phyloP scores from a whole-genome alignment of 2,329 filamentous ascomycete species.

The Fusarium albidum region DNA sequence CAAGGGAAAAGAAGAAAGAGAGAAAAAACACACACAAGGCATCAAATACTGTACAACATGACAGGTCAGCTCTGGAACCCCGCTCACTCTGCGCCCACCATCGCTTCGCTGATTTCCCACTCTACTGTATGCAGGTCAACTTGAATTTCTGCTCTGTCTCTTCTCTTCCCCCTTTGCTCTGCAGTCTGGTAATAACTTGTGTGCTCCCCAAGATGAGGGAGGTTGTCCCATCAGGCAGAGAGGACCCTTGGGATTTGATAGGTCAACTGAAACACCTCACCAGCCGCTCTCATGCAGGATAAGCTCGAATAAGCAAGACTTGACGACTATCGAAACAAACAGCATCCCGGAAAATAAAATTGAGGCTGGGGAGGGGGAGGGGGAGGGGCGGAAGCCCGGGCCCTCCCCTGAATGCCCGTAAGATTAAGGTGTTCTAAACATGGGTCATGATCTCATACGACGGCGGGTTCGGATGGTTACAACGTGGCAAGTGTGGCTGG shows the following conservation, averaged over 20 bases:
- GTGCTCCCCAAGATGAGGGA: slow-evolving; percentile 1
- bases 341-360: slow-evolving; percentile 8
- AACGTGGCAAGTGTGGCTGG: slow-evolving; percentile 8
- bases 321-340: slow-evolving; percentile 13
- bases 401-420: slow-evolving; percentile 17
- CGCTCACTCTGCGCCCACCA: slow-evolving; percentile 25
- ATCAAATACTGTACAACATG: slow-evolving; percentile 33
- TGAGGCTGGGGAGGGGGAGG: slow-evolving; percentile 7
- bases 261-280: slow-evolving; percentile 7
- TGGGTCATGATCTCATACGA: slow-evolving; percentile 11
- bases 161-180: slow-evolving; percentile 15
- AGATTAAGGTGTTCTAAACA: slow-evolving; percentile 12
- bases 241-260: not conserved
- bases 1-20: slow-evolving; percentile 1
- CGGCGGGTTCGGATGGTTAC: slow-evolving; percentile 6
- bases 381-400: slow-evolving; percentile 8
- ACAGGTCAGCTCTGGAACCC: slow-evolving; percentile 32
- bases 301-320: slow-evolving; percentile 24
- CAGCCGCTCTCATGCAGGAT: slow-evolving; percentile 28
- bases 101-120: slow-evolving; percentile 18
- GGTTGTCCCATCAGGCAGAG: slow-evolving; percentile 1
- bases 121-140: slow-evolving; percentile 33
- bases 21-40: slow-evolving; percentile 14
- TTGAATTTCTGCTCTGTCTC: slow-evolving; percentile 13
- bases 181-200: slow-evolving; percentile 1